These are phyloP conservation scores for Huntiella savannae DNA, from an alignment of 2,329 filamentous ascomycete species.

Conservation along the genomic window DNA sequence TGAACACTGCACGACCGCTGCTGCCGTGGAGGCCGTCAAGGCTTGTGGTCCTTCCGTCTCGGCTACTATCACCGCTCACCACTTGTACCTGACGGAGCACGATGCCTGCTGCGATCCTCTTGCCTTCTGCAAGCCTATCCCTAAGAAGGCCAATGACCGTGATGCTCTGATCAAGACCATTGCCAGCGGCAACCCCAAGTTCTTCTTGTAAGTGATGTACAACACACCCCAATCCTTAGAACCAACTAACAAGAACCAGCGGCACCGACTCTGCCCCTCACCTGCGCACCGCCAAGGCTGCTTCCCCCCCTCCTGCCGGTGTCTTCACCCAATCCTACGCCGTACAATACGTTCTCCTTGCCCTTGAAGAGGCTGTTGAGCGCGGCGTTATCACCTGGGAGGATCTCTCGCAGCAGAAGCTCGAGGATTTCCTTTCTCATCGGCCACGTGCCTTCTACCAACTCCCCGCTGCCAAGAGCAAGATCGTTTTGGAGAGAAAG, in stretches of 20 bases:
- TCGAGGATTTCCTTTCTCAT: constrained; percentile 34
- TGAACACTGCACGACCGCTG: constrained; percentile 77
- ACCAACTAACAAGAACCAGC: constrained; percentile 13
- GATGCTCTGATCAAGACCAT: constrained; percentile 50
- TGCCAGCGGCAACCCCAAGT: constrained; percentile 39
- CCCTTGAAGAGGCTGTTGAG: constrained; percentile 40
- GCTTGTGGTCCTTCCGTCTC: constrained; percentile 60
- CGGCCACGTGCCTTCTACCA: constrained; percentile 37
- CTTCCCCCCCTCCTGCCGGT: constrained; percentile 44
- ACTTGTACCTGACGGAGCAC: constrained; percentile 63
- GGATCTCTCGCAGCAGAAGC: constrained; percentile 34
- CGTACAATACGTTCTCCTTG: constrained; percentile 41
- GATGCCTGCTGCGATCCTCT: constrained; percentile 39
- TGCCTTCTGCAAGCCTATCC: constrained; percentile 59
- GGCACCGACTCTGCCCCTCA: constrained; percentile 48
- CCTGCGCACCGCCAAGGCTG: constrained; percentile 36
- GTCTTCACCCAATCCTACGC: constrained; percentile 65
- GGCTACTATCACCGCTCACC: constrained; percentile 69
- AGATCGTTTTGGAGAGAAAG: constrained; percentile 23
- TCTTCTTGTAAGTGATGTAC: constrained; percentile 42
- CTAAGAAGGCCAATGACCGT: constrained; percentile 53
- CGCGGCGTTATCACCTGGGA: constrained; percentile 30
- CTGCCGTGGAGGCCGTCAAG: constrained; percentile 59
- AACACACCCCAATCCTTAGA: neutral
- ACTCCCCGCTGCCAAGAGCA: constrained; percentile 16